These are phyloP conservation scores for Avena sativa DNA, from an alignment of 176 grass and related monocot genomes.

Conservation along the genomic window DNA sequence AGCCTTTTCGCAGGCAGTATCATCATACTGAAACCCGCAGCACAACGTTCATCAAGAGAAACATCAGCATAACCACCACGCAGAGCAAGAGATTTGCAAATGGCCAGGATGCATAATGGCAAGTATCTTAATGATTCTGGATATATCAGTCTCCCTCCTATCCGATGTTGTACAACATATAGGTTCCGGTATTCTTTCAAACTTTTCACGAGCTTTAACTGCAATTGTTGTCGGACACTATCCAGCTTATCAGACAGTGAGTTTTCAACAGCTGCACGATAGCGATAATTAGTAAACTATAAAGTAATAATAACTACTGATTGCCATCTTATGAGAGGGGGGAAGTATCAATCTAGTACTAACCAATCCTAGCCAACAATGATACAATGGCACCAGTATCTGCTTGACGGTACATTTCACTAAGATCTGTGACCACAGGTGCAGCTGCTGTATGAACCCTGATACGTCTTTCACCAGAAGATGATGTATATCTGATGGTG, in stretches of 20 bases:
- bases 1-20: conserved; percentile 70
- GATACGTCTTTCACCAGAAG: conserved; percentile 93
- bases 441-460: conserved; percentile 96
- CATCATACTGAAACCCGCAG: conserved; percentile 92
- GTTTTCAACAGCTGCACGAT: conserved; percentile 82
- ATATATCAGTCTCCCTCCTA: conserved; percentile 86
- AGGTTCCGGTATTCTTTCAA: conserved; percentile 94
- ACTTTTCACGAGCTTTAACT: conserved; percentile 86
- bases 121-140: conserved; percentile 90
- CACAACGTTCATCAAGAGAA: conserved; percentile 88
- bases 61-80: conserved; percentile 92
- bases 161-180: conserved; percentile 78
- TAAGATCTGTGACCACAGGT: conserved; percentile 93
- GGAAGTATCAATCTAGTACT: conserved; percentile 40
- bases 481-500: conserved; percentile 84
- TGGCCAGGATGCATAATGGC: conserved; percentile 69
- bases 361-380: conserved; percentile 77
- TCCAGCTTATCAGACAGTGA: conserved; percentile 91
- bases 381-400: conserved; percentile 89
- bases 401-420: conserved; percentile 98
- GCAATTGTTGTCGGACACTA: conserved; percentile 86
- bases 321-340: conserved; percentile 28
- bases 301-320: conserved; percentile 22
- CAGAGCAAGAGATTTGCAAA: conserved; percentile 85
- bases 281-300: conserved; percentile 34